Evolutionary conservation across 78 protist genomes (phyloP), one percentile per base, ranked within the genome.

Genomic region (Goniomonas avonlea): DNA sequence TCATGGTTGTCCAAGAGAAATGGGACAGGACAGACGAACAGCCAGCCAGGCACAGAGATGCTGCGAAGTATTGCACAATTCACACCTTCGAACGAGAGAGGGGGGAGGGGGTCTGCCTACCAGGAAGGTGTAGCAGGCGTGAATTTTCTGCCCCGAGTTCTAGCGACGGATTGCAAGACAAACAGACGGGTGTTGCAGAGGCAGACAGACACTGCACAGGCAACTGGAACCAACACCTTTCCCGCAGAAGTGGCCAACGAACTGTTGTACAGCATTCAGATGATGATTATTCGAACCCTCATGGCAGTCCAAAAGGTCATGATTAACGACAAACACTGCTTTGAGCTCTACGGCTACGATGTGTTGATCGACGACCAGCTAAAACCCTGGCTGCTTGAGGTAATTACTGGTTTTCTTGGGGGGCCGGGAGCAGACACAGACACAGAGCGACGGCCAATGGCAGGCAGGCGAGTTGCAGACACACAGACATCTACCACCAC

Each of bases 261-360:
- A 41, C 38, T 73, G 27, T 84, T 88, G 13, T 21, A 3, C n/a
- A 59, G 74, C 25, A 80, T 92, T 15, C 83, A 84, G 45, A 4
- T 29, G 48, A 7, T 90, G 8, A 65, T 86, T 9, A 68, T 90
- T 45, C 5, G 29, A 11, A 39, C 90, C 5, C 76, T 93, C 11
- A 58, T 31, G n/a, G 79, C 90, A 4, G 96, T 89, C 15, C 93
- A 90, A 40, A 0, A 41, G 40, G 65, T 82, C 55, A 85, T 91
- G 65, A 82, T 87, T 45, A 29, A 63, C 32, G 93, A 90, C 85
- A 85, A 86, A 58, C 90, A 87, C 77, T 89, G 94, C 85, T 90
- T 90, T 39, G 94, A 93, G 85, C 60, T 89, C 56, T 86, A 86
- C 69, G 89, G 89, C 43, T 92, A 86, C 65, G 92, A 88, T 66